Evolutionary conservation across 148 eudicot species (phyloP), one percentile per base, ranked within the genome.

Genomic region (Rhododendron molle): DNA sequence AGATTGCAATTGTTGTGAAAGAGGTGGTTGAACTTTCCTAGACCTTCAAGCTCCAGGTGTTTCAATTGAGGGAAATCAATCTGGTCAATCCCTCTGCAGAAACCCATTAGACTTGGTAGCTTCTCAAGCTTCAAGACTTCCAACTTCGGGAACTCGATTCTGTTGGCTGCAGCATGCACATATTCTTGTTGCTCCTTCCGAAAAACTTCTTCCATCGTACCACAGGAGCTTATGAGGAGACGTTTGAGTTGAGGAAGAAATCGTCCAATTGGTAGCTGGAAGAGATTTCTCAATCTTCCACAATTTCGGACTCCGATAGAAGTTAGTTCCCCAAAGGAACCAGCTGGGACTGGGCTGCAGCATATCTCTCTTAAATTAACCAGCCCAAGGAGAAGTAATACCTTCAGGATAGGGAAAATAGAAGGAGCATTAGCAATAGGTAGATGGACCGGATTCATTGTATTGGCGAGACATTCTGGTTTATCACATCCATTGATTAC

Each of bases 1-100:
- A 32, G 34, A 32, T 32, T 32, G 1, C 34, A 32, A 32, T 32
- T 32, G 34, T 32, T 32, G 34, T 32, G 2, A 2, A 32, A 32
- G 34, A 0, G 34, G 34, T 32, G 1, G 34, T 32, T 32, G 34
- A 32, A 32, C 34, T 32, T 0, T 32, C 32, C 32, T 32, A 32
- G 34, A 32, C 34, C 34, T 32, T 32, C 34, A 2, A 32, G 34
- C 0, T 32, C 34, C 34, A 32, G 34, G 34, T 2, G 2, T 32
- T 32, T 32, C 34, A 32, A 32, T 32, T 50, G 16, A 14, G 56
- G 76, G 38, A 82, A 82, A 16, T 82, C 84, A 3, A 65, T 60
- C 38, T 82, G 52, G 9, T 82, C 34, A 28, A 82, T 65, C 36
- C 76, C 84, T 44, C n/a, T 82, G 46, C 84, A 82, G 23, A 82